Evolutionary conservation across 345 rosid species (phyloP).

Genomic region (Tarenaya hassleriana): DNA sequence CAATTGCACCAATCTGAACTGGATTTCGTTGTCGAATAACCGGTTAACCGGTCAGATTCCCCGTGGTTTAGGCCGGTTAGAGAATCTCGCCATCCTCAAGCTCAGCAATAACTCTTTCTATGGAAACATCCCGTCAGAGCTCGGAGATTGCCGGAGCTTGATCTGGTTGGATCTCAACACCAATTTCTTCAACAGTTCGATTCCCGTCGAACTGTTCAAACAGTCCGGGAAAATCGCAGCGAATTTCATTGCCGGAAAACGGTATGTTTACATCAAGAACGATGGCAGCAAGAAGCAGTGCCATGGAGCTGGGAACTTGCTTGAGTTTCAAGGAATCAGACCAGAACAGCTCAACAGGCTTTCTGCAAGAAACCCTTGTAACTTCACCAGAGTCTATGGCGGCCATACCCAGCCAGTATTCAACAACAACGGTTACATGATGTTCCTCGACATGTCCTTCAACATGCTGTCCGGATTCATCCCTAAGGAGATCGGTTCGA

Average conservation of each 20-base stretch:
- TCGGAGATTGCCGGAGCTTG: slow-evolving; percentile 81
- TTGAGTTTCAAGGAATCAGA: slow-evolving; percentile 84
- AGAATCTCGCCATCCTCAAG: slow-evolving; percentile 75
- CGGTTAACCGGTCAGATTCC: slow-evolving; percentile 74
- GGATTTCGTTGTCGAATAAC: slow-evolving; percentile 92
- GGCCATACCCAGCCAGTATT: slow-evolving; percentile 74
- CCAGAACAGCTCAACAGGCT: slow-evolving; percentile 44
- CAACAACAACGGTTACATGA: slow-evolving; percentile 87
- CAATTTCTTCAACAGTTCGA: slow-evolving; percentile 57
- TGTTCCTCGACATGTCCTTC: slow-evolving; percentile 82
- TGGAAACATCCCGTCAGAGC: slow-evolving; percentile 81
- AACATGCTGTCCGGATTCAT: slow-evolving; percentile 64
- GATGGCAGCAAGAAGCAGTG: slow-evolving; percentile 64
- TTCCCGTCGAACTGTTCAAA: slow-evolving; percentile 73
- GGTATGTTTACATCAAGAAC: slow-evolving; percentile 67
- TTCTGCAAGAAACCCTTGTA: slow-evolving; percentile 75
- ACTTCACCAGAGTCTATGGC: slow-evolving; percentile 62
- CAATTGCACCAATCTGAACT: slow-evolving; percentile 67
- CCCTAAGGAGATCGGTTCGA: slow-evolving; percentile 76
- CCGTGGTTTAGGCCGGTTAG: slow-evolving; percentile 58
- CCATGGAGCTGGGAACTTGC: slow-evolving; percentile 89
- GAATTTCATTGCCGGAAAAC: slow-evolving; percentile 72
- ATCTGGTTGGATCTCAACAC: slow-evolving; percentile 93
- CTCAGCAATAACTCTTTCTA: slow-evolving; percentile 80
- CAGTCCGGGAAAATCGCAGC: slow-evolving; percentile 82